A percentile compares a stretch with the other conserved stretches of the same genome.
Evolutionary conservation across 495 filamentous ascomycete genomes (phyloP).

Genomic region (Xylaria curta): DNA sequence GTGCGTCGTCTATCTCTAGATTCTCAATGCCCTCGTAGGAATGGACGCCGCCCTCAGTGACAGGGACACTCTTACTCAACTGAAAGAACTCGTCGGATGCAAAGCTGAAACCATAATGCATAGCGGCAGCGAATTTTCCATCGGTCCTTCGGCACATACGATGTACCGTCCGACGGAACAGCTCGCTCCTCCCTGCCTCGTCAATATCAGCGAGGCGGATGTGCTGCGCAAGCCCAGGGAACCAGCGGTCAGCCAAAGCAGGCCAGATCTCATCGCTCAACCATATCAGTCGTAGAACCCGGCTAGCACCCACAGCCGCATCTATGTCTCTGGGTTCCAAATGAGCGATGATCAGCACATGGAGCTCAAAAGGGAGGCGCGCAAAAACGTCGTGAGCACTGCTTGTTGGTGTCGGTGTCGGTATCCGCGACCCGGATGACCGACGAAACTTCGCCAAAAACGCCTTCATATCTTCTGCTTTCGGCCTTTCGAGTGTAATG

Average conservation of each 20-base stretch:
- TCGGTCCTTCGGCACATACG: constrained; percentile 33
- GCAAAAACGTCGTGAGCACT: constrained; percentile 33
- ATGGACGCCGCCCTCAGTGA: constrained; percentile 37
- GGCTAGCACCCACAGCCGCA: constrained; percentile 32
- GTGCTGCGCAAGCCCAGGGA: constrained; percentile 33
- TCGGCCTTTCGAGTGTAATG: background rate
- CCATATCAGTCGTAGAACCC: constrained; percentile 35
- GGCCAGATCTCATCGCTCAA: constrained; percentile 42
- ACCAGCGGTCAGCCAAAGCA: constrained; percentile 36
- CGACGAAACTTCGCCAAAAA: constrained; percentile 24
- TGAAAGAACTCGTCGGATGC: constrained; percentile 37
- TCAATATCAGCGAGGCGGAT: constrained; percentile 27
- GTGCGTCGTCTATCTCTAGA: constrained; percentile 29
- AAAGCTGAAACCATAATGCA: constrained; percentile 37
- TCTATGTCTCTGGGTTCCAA: constrained; percentile 36
- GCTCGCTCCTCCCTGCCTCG: constrained; percentile 27
- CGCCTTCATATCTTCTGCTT: constrained; percentile 15
- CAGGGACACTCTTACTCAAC: constrained; percentile 32
- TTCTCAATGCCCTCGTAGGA: constrained; percentile 35
- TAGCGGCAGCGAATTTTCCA: constrained; percentile 35
- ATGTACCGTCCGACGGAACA: constrained; percentile 33
- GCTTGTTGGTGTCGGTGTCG: background rate
- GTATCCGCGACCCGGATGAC: background rate
- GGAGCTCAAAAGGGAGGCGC: constrained; percentile 40
- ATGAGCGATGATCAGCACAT: constrained; percentile 32